Percentiles rank a stretch among this genome's conserved stretches.
phyloP scores from a whole-genome alignment of 2,329 filamentous ascomycete genomes.

The Fusarium verticillioides region DNA sequence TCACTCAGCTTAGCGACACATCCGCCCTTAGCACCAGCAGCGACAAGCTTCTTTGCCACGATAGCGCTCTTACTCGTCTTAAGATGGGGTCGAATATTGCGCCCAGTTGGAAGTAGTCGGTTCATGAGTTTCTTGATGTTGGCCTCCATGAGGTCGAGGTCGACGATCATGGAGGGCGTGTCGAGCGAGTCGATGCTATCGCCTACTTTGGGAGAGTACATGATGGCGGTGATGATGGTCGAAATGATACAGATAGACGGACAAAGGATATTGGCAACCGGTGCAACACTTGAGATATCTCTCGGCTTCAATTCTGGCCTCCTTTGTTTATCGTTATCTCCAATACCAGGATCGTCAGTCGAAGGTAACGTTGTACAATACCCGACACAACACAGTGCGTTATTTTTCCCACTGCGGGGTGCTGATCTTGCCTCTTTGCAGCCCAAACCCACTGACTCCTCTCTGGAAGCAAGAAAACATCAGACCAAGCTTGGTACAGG shows the following conservation, averaged over 20 bases:
- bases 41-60: slow-evolving; percentile 18
- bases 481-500: neutral
- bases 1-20: slow-evolving; percentile 35
- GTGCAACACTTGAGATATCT: neutral
- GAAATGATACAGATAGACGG: neutral
- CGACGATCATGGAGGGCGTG: slow-evolving; percentile 66
- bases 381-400: slow-evolving; percentile 2
- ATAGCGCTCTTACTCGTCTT: slow-evolving; percentile 34
- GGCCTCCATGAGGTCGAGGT: slow-evolving; percentile 62
- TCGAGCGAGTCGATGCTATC: slow-evolving; percentile 52
- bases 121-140: slow-evolving; percentile 61
- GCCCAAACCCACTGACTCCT: rapidly evolving
- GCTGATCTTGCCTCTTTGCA: neutral
- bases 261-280: neutral
- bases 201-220: slow-evolving; percentile 19
- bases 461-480: neutral
- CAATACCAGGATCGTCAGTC: neutral
- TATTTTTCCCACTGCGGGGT: neutral
- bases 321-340: neutral
- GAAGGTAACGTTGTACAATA: slow-evolving; percentile 12
- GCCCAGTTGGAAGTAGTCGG: slow-evolving; percentile 54
- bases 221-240: neutral
- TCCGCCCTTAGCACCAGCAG: slow-evolving; percentile 29
- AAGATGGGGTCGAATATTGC: slow-evolving; percentile 41
- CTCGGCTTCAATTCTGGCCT: slow-evolving; percentile 3